Base-by-base conservation (phyloP, 1,139 yeast genomes). In the Magnusiomyces ingens region DNA sequence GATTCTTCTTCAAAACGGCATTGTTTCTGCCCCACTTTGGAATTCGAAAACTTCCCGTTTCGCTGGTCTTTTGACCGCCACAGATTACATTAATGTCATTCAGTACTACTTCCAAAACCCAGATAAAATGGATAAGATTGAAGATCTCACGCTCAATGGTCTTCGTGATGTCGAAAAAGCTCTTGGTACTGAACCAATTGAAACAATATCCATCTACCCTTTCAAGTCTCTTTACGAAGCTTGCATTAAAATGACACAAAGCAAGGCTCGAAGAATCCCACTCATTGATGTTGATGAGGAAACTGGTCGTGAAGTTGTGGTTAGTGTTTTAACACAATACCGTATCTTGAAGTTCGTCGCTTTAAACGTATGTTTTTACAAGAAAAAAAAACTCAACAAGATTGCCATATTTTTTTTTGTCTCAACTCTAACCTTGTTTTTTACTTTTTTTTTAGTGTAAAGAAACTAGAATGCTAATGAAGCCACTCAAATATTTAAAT, bases 1-100 rank as follows among this genome's bases (percentile, higher is more conserved):
- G 59, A 91, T 94, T 44, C 74, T 94, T 59, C 75, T 93, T 53
- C 99, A 94, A 67, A 94, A 94, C 68, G 88, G 89, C 66, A 89
- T 94, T 63, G 97, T 94, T 36, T 85, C 95, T 50, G 99, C 99
- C 2, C 99, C 99, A 2, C 75, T 94, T 57, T 94, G 99, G 99
- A 88, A 93, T 69, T 85, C 90, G 56, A 81, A 85, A 65, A 84
- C 87, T 4, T 85, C 95, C 19, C 77, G 88, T 62, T 94, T 93
- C 73, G 98, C 98, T 1, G 99, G 99, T 2, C 77, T 94, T 58
- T 75, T 94, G 66, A 93, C 98, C 2, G 84, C 95, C 35, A 81
- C 88, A 46, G 99, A 94, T 72, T 94, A 91, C 68, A 87, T 93
- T 61, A 93, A 93, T 64, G 98, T 93, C 50, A 89, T 94, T 59